Evolutionary conservation across 352 stramenopile species (phyloP).

Genomic region (Blastocystis sp.): DNA sequence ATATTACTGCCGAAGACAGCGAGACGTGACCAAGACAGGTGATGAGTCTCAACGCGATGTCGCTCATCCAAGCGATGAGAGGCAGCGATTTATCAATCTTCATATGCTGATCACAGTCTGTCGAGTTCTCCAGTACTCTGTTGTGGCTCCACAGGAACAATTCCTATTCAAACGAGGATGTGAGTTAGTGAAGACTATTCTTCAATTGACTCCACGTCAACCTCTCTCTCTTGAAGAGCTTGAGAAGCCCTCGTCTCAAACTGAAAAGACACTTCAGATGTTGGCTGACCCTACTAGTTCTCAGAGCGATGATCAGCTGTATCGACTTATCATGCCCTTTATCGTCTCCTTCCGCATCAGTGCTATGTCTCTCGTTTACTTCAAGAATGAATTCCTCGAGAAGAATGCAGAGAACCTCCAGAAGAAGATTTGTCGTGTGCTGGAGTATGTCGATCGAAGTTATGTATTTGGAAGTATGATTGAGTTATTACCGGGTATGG

Average conservation of each 20-base stretch:
- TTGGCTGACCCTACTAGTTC: not conserved
- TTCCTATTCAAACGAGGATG: slow-evolving; percentile 16
- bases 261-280: not conserved
- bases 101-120: not conserved
- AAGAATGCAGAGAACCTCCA: slow-evolving; percentile 11
- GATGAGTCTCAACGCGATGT: not conserved
- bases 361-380: slow-evolving; percentile 1
- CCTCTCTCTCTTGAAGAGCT: slow-evolving; percentile 3
- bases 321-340: not conserved
- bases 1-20: slow-evolving; percentile 13
- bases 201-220: not conserved
- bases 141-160: not conserved
- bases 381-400: slow-evolving; percentile 12
- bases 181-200: slow-evolving; percentile 15
- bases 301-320: not conserved
- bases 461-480: slow-evolving; percentile 19
- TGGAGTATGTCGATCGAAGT: not conserved
- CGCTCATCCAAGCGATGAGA: not conserved
- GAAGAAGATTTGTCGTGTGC: not conserved
- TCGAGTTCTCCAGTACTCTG: not conserved
- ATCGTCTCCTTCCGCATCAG: slow-evolving; percentile 36
- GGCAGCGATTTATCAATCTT: not conserved
- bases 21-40: not conserved
- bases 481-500: not conserved
- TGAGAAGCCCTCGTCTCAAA: not conserved